Conservation (phyloP, 805 yeast species). For the Ogataea thermomethanolica region DNA sequence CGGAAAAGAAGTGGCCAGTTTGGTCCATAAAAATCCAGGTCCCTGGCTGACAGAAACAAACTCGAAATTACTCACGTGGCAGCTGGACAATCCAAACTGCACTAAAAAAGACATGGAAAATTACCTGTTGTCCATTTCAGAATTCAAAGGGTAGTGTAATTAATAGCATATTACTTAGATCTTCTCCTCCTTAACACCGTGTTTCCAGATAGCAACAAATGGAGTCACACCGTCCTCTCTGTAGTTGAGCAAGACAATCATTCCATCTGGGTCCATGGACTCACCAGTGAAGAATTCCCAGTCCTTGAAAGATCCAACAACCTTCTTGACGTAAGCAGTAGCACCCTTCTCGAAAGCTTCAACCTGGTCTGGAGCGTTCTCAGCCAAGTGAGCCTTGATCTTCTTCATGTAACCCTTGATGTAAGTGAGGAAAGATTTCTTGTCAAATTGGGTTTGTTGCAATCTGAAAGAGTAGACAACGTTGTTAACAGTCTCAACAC, state of each 20-base stretch:
- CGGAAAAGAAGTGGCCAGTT: constrained; percentile 62
- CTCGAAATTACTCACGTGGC: constrained; percentile 64
- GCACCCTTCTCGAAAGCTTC: constrained; percentile 97
- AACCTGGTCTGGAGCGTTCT: constrained; percentile 82
- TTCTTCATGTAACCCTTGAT: constrained; percentile 99
- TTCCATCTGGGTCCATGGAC: constrained; percentile 99
- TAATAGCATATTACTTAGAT: constrained; percentile 49
- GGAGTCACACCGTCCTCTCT: constrained; percentile 99
- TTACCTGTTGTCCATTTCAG: constrained; percentile 27
- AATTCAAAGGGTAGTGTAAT: background rate
- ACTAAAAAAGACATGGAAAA: constrained; percentile 53
- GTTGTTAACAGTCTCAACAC: constrained; percentile 91
- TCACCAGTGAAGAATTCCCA: constrained; percentile 99
- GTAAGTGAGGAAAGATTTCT: constrained; percentile 94
- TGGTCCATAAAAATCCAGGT: constrained; percentile 66
- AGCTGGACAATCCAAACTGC: constrained; percentile 65
- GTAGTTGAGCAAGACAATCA: constrained; percentile 97
- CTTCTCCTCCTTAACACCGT: constrained; percentile 88
- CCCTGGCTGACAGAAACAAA: constrained; percentile 73
- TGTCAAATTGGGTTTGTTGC: constrained; percentile 94
- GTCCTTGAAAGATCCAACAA: constrained; percentile 92
- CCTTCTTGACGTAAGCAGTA: constrained; percentile 91
- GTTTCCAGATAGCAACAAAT: constrained; percentile 97
- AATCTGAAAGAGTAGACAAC: constrained; percentile 98
- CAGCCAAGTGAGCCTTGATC: constrained; percentile 87